Conservation (phyloP, 2,329 filamentous ascomycete species). For the Taxawa tesnikishii region DNA sequence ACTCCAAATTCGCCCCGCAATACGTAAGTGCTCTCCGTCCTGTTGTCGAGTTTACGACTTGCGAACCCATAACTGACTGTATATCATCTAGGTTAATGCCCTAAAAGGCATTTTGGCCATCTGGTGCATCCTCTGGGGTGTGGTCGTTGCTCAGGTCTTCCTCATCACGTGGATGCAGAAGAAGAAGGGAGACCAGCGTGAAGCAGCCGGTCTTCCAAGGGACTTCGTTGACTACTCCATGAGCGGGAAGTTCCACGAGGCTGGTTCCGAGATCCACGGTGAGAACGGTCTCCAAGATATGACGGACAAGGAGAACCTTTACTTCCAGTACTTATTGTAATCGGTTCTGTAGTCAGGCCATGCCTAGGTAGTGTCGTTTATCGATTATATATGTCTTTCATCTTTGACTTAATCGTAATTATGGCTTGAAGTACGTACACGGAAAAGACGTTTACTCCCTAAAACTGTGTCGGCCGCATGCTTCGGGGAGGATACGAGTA, state of each 20-base stretch:
- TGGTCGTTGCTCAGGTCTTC: slow-evolving; percentile 1
- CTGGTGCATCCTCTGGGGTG: slow-evolving; percentile 6
- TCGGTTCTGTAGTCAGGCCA: too few relatives aligned
- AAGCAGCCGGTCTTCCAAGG: slow-evolving; percentile 5
- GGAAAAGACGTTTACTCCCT: too few relatives aligned
- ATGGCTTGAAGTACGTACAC: too few relatives aligned
- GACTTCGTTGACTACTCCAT: slow-evolving; percentile 5
- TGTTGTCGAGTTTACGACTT: background rate
- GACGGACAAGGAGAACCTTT: slow-evolving; percentile 9
- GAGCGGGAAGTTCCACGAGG: slow-evolving; percentile 5
- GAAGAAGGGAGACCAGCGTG: slow-evolving; percentile 7
- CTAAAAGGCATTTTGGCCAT: slow-evolving; percentile 7
- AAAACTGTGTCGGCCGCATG: too few relatives aligned
- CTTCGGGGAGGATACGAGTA: too few relatives aligned
- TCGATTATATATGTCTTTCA: too few relatives aligned
- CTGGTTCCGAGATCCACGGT: slow-evolving; percentile 5
- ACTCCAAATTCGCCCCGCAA: slow-evolving; percentile 6
- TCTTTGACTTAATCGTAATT: too few relatives aligned
- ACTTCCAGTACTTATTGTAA: slow-evolving; percentile 9
- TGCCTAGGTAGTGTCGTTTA: too few relatives aligned
- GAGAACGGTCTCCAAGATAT: slow-evolving; percentile 5
- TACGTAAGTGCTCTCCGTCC: slow-evolving; percentile 6
- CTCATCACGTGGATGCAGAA: slow-evolving; percentile 4
- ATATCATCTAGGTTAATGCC: slow-evolving; percentile 3
- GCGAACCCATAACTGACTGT: background rate